Evolutionary conservation across 1,139 yeast species (phyloP).

Genomic region (Yamadazyma kanchanaburiensis): DNA sequence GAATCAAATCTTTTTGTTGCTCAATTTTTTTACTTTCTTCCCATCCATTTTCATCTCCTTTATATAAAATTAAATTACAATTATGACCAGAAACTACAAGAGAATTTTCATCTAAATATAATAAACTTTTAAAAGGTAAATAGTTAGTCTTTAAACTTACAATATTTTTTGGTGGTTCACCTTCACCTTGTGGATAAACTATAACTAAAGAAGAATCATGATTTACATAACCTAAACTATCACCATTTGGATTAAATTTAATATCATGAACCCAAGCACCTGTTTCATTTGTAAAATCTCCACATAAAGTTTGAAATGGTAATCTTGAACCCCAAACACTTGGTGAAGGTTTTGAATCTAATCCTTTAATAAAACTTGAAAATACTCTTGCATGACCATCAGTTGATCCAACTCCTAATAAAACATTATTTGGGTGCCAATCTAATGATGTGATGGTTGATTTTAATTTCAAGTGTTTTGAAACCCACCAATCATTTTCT

Average conservation of each 20-base stretch:
- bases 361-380: conserved; percentile 87
- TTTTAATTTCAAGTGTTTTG: conserved; percentile 89
- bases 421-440: conserved; percentile 94
- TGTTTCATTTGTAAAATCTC: conserved; percentile 72
- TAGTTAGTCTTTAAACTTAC: conserved; percentile 61
- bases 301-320: conserved; percentile 92
- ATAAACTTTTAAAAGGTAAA: conserved; percentile 76
- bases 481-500: conserved; percentile 99
- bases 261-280: conserved; percentile 96
- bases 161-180: conserved; percentile 44
- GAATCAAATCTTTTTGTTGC: conserved; percentile 41
- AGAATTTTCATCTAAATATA: conserved; percentile 63
- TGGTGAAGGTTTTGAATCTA: conserved; percentile 80
- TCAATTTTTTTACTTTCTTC: conserved; percentile 61
- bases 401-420: conserved; percentile 88
- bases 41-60: conserved; percentile 73
- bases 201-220: conserved; percentile 77
- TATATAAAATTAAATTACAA: conserved; percentile 84
- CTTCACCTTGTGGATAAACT: conserved; percentile 75
- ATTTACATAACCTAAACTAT: conserved; percentile 72
- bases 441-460: conserved; percentile 81
- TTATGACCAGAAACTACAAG: conserved; percentile 90
- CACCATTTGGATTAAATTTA: conserved; percentile 76
- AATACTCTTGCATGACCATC: conserved; percentile 95
- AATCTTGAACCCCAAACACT: conserved; percentile 92